These are phyloP conservation scores for Kwoniella heveanensis DNA, from an alignment of 768 basidiomycete genomes.

Conservation along the genomic window DNA sequence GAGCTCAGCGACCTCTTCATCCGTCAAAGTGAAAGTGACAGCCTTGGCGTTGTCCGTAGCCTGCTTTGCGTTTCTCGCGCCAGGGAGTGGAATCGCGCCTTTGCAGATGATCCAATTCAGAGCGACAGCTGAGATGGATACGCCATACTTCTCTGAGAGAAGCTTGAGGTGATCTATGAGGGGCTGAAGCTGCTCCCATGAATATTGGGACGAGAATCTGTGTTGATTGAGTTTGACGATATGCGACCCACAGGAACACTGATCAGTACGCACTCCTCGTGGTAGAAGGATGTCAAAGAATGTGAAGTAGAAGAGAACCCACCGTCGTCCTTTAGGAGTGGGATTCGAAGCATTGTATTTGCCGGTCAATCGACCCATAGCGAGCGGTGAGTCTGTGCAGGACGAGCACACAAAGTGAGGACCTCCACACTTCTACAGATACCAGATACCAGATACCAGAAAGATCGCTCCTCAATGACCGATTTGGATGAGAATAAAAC, in stretches of 20 bases:
- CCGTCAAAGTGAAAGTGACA: constrained; percentile 40
- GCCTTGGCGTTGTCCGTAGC: constrained; percentile 53
- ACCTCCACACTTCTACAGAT: no score
- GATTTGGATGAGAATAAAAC: no score
- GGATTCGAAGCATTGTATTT: constrained; percentile 53
- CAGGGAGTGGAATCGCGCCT: constrained; percentile 55
- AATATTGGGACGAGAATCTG: constrained; percentile 32
- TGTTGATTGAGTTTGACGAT: not conserved
- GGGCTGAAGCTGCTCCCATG: constrained; percentile 53
- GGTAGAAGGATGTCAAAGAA: no score
- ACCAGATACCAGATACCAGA: no score
- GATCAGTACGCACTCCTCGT: no score
- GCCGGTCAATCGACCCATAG: constrained; percentile 54
- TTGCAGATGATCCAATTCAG: constrained; percentile 56
- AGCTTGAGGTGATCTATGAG: constrained; percentile 43
- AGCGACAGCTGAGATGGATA: constrained; percentile 52
- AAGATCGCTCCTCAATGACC: no score
- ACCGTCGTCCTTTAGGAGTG: constrained; percentile 44
- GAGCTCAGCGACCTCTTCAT: constrained; percentile 42
- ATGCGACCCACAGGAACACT: no score
- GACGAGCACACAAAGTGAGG: not conserved
- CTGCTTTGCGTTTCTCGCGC: constrained; percentile 52
- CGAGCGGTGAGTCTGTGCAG: constrained; percentile 52
- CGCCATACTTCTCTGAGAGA: constrained; percentile 48
- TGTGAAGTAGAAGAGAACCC: constrained; percentile 3